Percentiles rank a stretch among this genome's conserved stretches.
Evolutionary conservation across 331 rosid genomes (phyloP).

Genomic region (Quercus lobata): DNA sequence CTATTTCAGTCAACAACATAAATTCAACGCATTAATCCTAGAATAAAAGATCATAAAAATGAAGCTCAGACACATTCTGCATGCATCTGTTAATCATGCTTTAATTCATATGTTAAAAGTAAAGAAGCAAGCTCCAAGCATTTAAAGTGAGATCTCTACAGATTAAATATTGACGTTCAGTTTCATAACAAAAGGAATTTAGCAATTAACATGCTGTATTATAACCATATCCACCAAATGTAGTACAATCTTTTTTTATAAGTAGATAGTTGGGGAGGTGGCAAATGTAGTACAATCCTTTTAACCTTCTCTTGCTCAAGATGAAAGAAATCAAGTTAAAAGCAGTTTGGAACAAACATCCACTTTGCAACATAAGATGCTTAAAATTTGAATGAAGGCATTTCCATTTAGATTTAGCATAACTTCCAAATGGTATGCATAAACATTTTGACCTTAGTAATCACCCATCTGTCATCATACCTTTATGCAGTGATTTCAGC

Average conservation of each 20-base stretch:
- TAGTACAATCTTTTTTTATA: background rate
- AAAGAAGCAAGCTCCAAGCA: background rate
- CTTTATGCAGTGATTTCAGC: background rate
- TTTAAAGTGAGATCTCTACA: background rate
- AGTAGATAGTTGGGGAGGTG: too few relatives aligned
- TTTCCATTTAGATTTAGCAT: background rate
- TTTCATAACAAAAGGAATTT: background rate
- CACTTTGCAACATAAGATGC: background rate
- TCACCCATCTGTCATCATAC: background rate
- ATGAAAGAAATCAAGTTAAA: background rate
- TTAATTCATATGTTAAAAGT: background rate
- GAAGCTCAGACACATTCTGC: background rate
- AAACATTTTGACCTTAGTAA: background rate
- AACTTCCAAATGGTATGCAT: background rate
- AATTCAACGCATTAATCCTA: background rate
- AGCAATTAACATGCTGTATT: background rate
- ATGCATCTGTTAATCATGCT: background rate
- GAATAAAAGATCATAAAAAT: constrained; percentile 4
- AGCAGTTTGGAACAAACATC: background rate
- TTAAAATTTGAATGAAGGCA: background rate
- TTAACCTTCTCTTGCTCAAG: constrained; percentile 11
- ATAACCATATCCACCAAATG: background rate
- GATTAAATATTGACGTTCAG: background rate
- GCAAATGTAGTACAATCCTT: background rate
- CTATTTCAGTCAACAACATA: background rate